A percentile compares a stretch with the other conserved stretches of the same genome.
phyloP scores from a whole-genome alignment of 2,329 filamentous ascomycete genomes.

The Zasmidium cellare region DNA sequence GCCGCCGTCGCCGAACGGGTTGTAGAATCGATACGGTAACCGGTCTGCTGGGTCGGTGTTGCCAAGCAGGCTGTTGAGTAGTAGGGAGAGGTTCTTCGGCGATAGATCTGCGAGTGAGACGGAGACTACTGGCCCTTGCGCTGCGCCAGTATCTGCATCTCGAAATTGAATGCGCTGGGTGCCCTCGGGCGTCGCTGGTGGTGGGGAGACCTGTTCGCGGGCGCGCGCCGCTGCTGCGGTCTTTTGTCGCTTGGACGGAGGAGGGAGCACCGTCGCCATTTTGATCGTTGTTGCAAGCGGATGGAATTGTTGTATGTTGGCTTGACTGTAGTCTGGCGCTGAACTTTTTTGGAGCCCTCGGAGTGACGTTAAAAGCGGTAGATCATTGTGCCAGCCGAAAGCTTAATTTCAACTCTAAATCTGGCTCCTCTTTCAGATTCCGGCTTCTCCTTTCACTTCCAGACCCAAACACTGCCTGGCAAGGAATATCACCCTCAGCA shows the following conservation, averaged over 20 bases:
- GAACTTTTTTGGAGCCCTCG: neutral
- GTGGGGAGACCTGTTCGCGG: conserved; percentile 68
- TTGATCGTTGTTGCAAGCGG: neutral
- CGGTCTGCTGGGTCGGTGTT: conserved; percentile 59
- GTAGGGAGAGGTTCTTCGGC: conserved; percentile 83
- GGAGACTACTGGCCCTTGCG: conserved; percentile 69
- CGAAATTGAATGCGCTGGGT: conserved; percentile 74
- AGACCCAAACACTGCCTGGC: too few relatives aligned
- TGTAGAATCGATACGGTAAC: conserved; percentile 66
- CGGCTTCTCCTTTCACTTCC: neutral
- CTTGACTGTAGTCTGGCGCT: neutral
- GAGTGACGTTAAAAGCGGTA: neutral
- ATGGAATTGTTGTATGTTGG: neutral
- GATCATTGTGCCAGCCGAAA: neutral
- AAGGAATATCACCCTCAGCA: too few relatives aligned
- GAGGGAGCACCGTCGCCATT: conserved; percentile 83
- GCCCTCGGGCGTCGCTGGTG: conserved; percentile 63
- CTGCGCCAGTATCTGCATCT: conserved; percentile 71
- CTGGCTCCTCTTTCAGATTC: neutral
- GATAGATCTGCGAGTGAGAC: conserved; percentile 82
- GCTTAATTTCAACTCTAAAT: neutral
- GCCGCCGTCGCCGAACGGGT: conserved; percentile 45
- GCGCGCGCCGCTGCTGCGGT: conserved; percentile 71
- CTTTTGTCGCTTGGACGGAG: conserved; percentile 83
- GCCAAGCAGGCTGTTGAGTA: conserved; percentile 81